Percentiles rank a stretch among this genome's conserved stretches.
Evolutionary conservation across 2,329 filamentous ascomycete genomes (phyloP).

Genomic region (Fusarium keratoplasticum): DNA sequence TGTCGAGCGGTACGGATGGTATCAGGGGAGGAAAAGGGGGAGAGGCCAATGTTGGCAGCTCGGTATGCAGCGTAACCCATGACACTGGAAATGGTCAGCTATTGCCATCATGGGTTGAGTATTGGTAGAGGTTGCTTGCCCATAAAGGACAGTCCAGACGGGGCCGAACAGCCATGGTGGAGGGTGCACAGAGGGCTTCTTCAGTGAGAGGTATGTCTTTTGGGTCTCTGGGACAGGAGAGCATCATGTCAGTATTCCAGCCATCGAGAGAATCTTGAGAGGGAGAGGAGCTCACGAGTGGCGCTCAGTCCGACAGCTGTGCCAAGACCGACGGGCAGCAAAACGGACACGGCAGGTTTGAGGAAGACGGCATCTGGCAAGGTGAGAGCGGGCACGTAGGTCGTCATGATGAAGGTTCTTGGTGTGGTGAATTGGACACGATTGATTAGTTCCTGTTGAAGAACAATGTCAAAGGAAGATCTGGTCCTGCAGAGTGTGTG

Average conservation of each 20-base stretch:
- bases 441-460: background rate
- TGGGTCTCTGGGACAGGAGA: conserved; percentile 61
- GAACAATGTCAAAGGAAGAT: background rate
- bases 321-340: conserved; percentile 80
- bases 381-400: conserved; percentile 81
- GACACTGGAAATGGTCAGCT: conserved; percentile 50
- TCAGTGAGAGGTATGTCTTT: conserved; percentile 72
- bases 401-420: conserved; percentile 71
- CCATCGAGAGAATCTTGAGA: conserved; percentile 6
- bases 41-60: conserved; percentile 73
- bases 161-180: conserved; percentile 73
- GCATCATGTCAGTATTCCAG: background rate
- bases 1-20: conserved; percentile 71
- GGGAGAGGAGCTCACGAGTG: conserved; percentile 63
- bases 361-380: conserved; percentile 78
- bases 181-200: conserved; percentile 74
- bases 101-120: background rate
- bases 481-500: background rate
- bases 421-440: background rate
- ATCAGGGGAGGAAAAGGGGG: conserved; percentile 63
- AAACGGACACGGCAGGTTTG: conserved; percentile 77
- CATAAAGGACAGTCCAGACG: conserved; percentile 75
- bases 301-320: conserved; percentile 78
- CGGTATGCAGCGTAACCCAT: conserved; percentile 94
- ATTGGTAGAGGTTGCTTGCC: conserved; percentile 47